Evolutionary conservation across 345 rosid species (phyloP).

Genomic region (Salix brachista): DNA sequence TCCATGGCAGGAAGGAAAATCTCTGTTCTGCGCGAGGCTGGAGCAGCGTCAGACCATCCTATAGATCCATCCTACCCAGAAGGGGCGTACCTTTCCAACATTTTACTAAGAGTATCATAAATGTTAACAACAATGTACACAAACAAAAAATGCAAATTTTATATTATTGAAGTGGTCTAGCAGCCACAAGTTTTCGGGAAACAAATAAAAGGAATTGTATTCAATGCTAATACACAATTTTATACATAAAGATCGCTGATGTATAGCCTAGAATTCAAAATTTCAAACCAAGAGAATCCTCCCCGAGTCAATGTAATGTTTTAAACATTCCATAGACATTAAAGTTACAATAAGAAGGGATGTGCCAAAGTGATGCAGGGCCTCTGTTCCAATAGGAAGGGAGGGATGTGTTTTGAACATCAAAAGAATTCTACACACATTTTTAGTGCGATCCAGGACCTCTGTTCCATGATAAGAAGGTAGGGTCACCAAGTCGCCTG

Average conservation of each 20-base stretch:
- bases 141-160: not conserved
- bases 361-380: not conserved
- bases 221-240: not conserved
- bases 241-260: not conserved
- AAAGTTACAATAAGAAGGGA: not conserved
- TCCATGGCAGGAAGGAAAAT: conserved; percentile 58
- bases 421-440: not conserved
- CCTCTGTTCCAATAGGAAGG: too few relatives aligned
- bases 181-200: not conserved
- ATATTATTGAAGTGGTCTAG: not conserved
- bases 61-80: conserved; percentile 80
- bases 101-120: conserved; percentile 54
- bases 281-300: not conserved
- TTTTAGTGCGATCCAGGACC: conserved; percentile 49
- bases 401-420: too few relatives aligned
- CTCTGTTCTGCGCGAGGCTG: conserved; percentile 56
- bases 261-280: not conserved
- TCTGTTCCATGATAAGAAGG: conserved; percentile 95
- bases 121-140: not conserved
- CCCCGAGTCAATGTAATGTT: not conserved
- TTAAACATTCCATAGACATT: not conserved
- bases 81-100: conserved; percentile 69
- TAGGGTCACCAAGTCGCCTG: conserved; percentile 95
- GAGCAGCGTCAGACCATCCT: conserved; percentile 90
- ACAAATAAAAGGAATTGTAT: not conserved